phyloP scores from a whole-genome alignment of 768 basidiomycete species.

The Boletus rufocinnamomeus region DNA sequence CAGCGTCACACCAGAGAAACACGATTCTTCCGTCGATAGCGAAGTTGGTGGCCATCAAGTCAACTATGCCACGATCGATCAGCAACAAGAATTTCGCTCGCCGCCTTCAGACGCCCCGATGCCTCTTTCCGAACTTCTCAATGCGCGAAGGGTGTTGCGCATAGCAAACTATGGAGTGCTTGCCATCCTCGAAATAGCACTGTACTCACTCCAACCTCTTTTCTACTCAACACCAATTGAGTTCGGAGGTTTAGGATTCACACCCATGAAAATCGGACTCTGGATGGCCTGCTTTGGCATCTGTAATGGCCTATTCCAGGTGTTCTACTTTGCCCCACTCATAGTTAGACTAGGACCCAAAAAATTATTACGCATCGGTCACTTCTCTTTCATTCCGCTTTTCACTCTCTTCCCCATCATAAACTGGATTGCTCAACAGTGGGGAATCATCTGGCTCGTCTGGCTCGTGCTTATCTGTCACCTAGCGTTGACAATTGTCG shows the following conservation, averaged over 20 bases:
- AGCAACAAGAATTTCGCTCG: conserved; percentile 6
- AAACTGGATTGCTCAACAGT: conserved; percentile 28
- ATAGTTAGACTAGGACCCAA: conserved; percentile 34
- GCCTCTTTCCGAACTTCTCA: conserved; percentile 34
- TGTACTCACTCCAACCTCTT: conserved; percentile 40
- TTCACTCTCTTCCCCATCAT: conserved; percentile 37
- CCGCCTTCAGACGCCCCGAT: conserved; percentile 17
- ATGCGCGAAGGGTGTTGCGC: conserved; percentile 30
- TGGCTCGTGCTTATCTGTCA: conserved; percentile 34
- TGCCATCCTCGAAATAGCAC: conserved; percentile 38
- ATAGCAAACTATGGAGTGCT: conserved; percentile 42
- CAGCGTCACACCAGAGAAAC: conserved; percentile 16
- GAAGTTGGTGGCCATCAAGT: conserved; percentile 15
- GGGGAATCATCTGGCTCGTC: conserved; percentile 23
- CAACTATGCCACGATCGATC: conserved; percentile 16
- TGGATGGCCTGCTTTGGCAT: conserved; percentile 39
- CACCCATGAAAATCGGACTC: conserved; percentile 38
- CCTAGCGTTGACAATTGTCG: conserved; percentile 20
- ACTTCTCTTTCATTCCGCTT: conserved; percentile 31
- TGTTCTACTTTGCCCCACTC: conserved; percentile 36
- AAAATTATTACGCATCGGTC: conserved; percentile 31
- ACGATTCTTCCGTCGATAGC: conserved; percentile 5
- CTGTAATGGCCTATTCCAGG: conserved; percentile 35
- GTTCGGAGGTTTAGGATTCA: conserved; percentile 41
- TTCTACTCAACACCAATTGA: conserved; percentile 41